A percentile compares a stretch with the other conserved stretches of the same genome.
Evolutionary conservation across 495 filamentous ascomycete genomes (phyloP).

Genomic region (Beverwykella pulmonaria): DNA sequence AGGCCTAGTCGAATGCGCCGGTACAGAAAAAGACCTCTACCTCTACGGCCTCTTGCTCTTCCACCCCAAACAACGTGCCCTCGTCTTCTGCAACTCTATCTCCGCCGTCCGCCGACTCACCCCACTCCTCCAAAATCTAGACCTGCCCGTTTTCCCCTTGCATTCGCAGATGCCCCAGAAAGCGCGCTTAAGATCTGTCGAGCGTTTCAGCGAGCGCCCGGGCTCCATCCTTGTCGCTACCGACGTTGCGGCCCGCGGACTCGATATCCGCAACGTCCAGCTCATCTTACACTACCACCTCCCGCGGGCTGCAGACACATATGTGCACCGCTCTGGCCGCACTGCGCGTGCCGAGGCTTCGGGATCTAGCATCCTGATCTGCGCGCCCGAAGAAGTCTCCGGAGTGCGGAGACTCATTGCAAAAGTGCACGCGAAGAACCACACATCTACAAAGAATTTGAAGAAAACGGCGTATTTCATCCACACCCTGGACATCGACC

Average conservation of each 20-base stretch:
- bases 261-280: slow-evolving; percentile 88
- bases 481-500: slow-evolving; percentile 79
- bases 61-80: slow-evolving; percentile 73
- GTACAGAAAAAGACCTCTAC: slow-evolving; percentile 95
- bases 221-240: slow-evolving; percentile 85
- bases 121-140: slow-evolving; percentile 80
- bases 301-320: slow-evolving; percentile 85
- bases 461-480: slow-evolving; percentile 61
- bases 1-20: slow-evolving; percentile 85
- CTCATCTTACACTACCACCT: slow-evolving; percentile 94
- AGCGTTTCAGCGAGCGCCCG: slow-evolving; percentile 70
- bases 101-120: slow-evolving; percentile 84
- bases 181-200: slow-evolving; percentile 88
- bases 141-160: slow-evolving; percentile 73
- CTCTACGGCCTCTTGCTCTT: slow-evolving; percentile 86
- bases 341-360: slow-evolving; percentile 80
- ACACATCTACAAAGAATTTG: slow-evolving; percentile 29
- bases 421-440: slow-evolving; percentile 71
- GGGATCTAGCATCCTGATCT: slow-evolving; percentile 83
- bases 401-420: slow-evolving; percentile 80
- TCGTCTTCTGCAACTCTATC: slow-evolving; percentile 96
- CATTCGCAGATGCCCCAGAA: slow-evolving; percentile 97
- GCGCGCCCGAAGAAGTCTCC: slow-evolving; percentile 85
- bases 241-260: slow-evolving; percentile 93
- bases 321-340: slow-evolving; percentile 93